Evolutionary conservation across 371 early-diverging fungal genomes (phyloP), one percentile per base, ranked within the genome.

Genomic region (Mucor ambiguus): DNA sequence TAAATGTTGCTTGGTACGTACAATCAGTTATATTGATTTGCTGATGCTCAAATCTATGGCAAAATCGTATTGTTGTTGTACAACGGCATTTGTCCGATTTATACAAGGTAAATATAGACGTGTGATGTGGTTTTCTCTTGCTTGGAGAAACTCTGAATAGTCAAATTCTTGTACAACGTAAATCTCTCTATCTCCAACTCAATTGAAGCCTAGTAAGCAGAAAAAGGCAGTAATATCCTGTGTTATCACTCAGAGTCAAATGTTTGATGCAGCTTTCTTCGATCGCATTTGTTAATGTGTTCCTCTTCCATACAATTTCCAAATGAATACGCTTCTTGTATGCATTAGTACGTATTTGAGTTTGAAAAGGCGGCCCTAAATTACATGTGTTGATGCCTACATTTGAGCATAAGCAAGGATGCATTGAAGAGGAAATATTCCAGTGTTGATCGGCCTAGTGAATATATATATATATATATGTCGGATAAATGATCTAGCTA

Each of bases 301-400:
- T n/a, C n/a, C 20, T 9, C 20, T 46, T 46, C 9, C 10, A 46
- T 46, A 46, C 20, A 14, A 28, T 22, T 41, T 41, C 41, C 41
- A 18, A 41, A 41, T 41, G 41, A 18, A 18, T 18, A 16, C 41
- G 18, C 5, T 28, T 26, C 6, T 26, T 28, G 12, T 16, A 52
- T 52, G 52, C 26, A 52, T 52, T 52, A 52, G 52, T 26, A 52
- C 52, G 28, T 11, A 28, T 52, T 52, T 24, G 52, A 52, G 52
- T 52, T 52, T 52, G 24, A 52, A 52, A 52, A 28, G 10, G 28
- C 14, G 12, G 28, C 24, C 28, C 26, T 52, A 52, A 24, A 52
- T 41, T 26, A 28, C 28, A 46, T 46, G 46, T n/a, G 22, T 46
- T 20, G 18, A 41, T 41, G 18, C 18, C 18, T 37, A 14, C 37